phyloP scores from a whole-genome alignment of 169 alveolate genomes.

The Plasmodium ovale region DNA sequence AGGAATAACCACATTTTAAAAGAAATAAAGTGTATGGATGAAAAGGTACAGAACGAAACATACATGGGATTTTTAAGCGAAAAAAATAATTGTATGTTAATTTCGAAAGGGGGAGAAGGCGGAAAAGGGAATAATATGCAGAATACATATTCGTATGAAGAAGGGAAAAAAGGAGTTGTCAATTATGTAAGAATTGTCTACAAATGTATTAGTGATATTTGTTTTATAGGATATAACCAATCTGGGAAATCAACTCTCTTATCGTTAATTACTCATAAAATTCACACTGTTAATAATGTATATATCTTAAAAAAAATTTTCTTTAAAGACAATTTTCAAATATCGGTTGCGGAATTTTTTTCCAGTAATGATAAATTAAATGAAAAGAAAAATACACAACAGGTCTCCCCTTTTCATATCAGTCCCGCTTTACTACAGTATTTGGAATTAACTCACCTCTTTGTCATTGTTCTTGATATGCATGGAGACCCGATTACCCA shows the following conservation, averaged over 20 bases:
- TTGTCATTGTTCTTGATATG: slow-evolving; percentile 57
- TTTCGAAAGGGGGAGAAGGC: slow-evolving; percentile 70
- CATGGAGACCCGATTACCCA: slow-evolving; percentile 1
- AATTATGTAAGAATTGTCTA: slow-evolving; percentile 30
- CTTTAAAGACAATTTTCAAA: slow-evolving; percentile 54
- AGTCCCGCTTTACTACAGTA: slow-evolving; percentile 16
- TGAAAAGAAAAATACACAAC: not conserved
- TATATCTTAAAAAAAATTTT: slow-evolving; percentile 54
- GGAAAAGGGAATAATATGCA: slow-evolving; percentile 74
- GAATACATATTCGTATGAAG: slow-evolving; percentile 49
- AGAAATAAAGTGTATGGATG: slow-evolving; percentile 24
- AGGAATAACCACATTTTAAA: slow-evolving; percentile 55
- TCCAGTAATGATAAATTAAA: not conserved
- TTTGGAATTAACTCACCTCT: slow-evolving; percentile 54
- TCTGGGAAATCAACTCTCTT: slow-evolving; percentile 56
- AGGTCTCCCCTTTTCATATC: slow-evolving; percentile 16
- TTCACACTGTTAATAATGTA: slow-evolving; percentile 65
- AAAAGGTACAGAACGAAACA: slow-evolving; percentile 31
- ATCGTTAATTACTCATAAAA: slow-evolving; percentile 60
- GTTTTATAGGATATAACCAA: slow-evolving; percentile 39
- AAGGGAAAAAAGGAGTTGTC: slow-evolving; percentile 33
- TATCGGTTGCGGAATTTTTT: slow-evolving; percentile 69
- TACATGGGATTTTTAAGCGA: slow-evolving; percentile 43
- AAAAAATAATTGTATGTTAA: slow-evolving; percentile 35
- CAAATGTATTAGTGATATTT: slow-evolving; percentile 69